Base-by-base conservation (phyloP, 306 rosid genomes). In the Alnus glutinosa region DNA sequence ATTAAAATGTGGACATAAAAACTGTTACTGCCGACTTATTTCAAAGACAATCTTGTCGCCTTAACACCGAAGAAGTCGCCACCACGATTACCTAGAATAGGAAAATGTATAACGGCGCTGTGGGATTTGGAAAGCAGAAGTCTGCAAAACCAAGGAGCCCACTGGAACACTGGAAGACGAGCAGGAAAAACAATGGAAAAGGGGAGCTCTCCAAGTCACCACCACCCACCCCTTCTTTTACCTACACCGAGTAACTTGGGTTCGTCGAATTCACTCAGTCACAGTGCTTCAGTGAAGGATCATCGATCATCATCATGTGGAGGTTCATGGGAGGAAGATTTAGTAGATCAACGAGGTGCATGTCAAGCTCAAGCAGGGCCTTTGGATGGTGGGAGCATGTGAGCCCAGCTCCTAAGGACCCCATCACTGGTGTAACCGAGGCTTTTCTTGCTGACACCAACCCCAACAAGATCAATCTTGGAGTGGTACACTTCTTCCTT, bases 391-490 rank as follows among this genome's bases (percentile, higher is more conserved):
- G 79, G 73, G 80, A 85, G 67, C 83, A 55, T 59, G 74, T 81
- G 4, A 75, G 37, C 11, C 75, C 88, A 55, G 83, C 88, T 63
- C 48, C 80, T 3, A 75, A 69, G 80, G 88, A 85, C 79, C 88
- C 88, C 75, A 81, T 81, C 52, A 54, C 34, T 30, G 80, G 85
- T 1, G 75, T 78, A 14, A 81, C 88, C 0, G 88, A 85, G 47
- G 85, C 88, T 74, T 78, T 81, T 73, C 77, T 85, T 73, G 83
- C 80, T 0, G 83, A 85, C 76, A 68, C 83, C 23, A 70, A 42
- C 70, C 85, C 83, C 32, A 47, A 85, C 66, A 85, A 75, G 76
- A 85, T 85, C 81, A 85, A 85, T 79, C 88, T 85, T 19, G 85
- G 88, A 78, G 78, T 81, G 88, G 88, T 85, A 77, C 11, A 23